Base-by-base conservation (phyloP, 305 asterid species). In the Rubia tinctorum region DNA sequence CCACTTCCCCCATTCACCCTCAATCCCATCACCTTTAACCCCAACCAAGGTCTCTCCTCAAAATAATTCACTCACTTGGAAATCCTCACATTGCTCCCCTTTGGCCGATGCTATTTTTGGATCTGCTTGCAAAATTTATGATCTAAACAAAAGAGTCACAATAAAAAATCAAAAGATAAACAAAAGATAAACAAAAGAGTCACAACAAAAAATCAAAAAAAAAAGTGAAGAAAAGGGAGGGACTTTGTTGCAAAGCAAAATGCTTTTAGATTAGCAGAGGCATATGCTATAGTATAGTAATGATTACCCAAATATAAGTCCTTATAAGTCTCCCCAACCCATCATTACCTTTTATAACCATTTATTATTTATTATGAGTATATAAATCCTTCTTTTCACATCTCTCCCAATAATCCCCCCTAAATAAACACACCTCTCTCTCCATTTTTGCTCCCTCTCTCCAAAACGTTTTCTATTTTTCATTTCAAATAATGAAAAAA, bases 231-330 rank as follows among this genome's bases (percentile, higher is more conserved):
- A 53, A 18, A 53, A 53, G 18, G 12, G 59, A 53, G 59, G 59
- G 23, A 6, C 23, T 53, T 45, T 45, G 53, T 45, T 45, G 53
- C 53, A 45, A 45, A 45, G 53, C 53, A 45, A 45, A 45, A 45
- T 15, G 45, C 79, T 68, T 62, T 47, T 71, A 22, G 69, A 75
- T 65, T 9, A 42, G 23, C 64, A 18, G 43, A 30, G 65, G 51
- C 8, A 10, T 8, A 8, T 43, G 1, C 10, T 43, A 70, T 58
- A 79, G 81, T 13, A 63, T 37, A 49, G 71, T 73, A 84, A 88
- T 88, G 83, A 90, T 88, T 85, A 86, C 61, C 66, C 78, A 78
- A 83, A 82, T 84, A 86, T 84, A 80, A 81, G 82, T 76, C 89
- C 86, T 8, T 58, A 71, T n/a, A 80, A 78, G 69, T 68, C 76